Evolutionary conservation across 345 rosid species (phyloP).

Genomic region (Citrus mangshanensis): DNA sequence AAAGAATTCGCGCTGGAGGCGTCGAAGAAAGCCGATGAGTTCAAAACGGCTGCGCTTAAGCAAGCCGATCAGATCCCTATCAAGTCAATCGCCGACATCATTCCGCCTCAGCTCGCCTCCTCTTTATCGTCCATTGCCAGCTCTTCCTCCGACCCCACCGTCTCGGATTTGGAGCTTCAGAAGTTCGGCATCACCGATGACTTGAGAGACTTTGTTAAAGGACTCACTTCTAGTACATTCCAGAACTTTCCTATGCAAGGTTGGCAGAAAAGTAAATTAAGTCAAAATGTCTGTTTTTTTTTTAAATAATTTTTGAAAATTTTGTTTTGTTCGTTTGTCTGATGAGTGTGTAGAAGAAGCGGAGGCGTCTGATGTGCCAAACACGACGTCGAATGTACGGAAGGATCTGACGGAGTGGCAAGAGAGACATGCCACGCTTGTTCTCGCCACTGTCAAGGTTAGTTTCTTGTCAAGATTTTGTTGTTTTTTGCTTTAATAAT

Average conservation of each 20-base stretch:
- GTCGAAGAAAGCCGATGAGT: conserved; percentile 70
- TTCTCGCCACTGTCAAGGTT: conserved; percentile 88
- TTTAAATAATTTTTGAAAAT: not conserved
- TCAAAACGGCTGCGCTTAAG: conserved; percentile 67
- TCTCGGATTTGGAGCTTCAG: conserved; percentile 51
- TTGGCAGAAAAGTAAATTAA: conserved; percentile 2
- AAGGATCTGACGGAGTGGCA: conserved; percentile 95
- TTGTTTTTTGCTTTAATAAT: not conserved
- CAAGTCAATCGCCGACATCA: conserved; percentile 71
- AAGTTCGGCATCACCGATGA: conserved; percentile 83
- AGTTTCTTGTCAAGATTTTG: not conserved
- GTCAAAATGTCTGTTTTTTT: not conserved
- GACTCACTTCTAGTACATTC: conserved; percentile 74
- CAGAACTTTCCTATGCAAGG: conserved; percentile 79
- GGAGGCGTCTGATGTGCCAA: conserved; percentile 39
- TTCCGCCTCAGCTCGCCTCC: conserved; percentile 57
- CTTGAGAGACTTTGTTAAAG: conserved; percentile 77
- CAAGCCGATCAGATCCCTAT: conserved; percentile 92
- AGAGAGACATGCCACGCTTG: conserved; percentile 92
- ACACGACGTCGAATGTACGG: conserved; percentile 63
- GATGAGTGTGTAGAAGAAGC: conserved; percentile 42
- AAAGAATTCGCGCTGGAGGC: conserved; percentile 91
- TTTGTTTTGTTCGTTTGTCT: conserved; percentile 1
- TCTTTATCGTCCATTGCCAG: conserved; percentile 36
- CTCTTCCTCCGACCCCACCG: conserved; percentile 29